A percentile compares a stretch with the other conserved stretches of the same genome.
These are phyloP conservation scores for Globisporangium radiosum DNA, from an alignment of 352 stramenopile genomes.

Conservation along the genomic window DNA sequence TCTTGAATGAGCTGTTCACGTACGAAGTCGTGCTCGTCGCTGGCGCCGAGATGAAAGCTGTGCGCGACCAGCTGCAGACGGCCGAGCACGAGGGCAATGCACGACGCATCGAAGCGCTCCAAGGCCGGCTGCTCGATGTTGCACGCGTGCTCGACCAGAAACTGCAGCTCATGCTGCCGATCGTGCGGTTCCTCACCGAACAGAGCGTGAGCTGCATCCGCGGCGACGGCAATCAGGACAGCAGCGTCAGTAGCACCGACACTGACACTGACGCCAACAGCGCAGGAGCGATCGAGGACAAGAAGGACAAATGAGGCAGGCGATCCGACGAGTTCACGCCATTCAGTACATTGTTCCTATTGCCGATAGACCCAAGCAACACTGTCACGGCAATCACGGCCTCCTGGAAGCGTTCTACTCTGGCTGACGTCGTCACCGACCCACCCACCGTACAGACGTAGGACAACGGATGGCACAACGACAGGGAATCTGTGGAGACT, in stretches of 20 bases:
- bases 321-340: too few species aligned
- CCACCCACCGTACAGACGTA: too few species aligned
- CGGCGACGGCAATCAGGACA: too few species aligned
- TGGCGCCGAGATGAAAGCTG: slow-evolving; percentile 50
- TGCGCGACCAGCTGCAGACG: slow-evolving; percentile 42
- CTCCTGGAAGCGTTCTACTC: too few species aligned
- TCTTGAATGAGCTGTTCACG: slow-evolving; percentile 57
- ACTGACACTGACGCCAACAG: slow-evolving; percentile 20
- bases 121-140: slow-evolving; percentile 47
- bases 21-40: slow-evolving; percentile 63
- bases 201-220: slow-evolving; percentile 41
- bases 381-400: too few species aligned
- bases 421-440: too few species aligned
- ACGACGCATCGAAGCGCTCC: slow-evolving; percentile 38
- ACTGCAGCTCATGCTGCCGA: slow-evolving; percentile 44
- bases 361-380: too few species aligned
- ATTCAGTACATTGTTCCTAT: too few species aligned
- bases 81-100: slow-evolving; percentile 38
- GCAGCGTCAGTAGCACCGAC: background rate
- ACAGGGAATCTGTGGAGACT: slow-evolving; percentile 9
- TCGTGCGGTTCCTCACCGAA: slow-evolving; percentile 51
- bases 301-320: slow-evolving; percentile 39
- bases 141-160: slow-evolving; percentile 50
- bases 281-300: slow-evolving; percentile 14
- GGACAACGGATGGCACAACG: background rate